These are phyloP conservation scores for Sarocladiaceae sp. DNA, from an alignment of 2,329 filamentous ascomycete species.

Conservation along the genomic window DNA sequence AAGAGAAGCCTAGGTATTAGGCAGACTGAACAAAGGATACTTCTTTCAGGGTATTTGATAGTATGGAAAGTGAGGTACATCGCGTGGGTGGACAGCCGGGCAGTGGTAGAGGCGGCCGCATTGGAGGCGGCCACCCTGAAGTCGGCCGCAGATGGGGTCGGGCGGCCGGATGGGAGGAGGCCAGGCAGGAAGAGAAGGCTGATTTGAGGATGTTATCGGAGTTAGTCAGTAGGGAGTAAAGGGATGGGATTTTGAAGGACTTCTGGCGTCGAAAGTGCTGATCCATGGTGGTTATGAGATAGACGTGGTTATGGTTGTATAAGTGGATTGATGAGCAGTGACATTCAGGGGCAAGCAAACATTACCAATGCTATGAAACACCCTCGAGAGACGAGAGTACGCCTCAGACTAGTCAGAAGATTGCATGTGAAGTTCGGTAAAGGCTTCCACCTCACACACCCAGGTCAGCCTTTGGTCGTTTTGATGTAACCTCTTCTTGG, in stretches of 20 bases:
- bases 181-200: constrained; percentile 4
- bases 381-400: too few relatives aligned
- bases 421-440: too few relatives aligned
- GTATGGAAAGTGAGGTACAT: neutral
- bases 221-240: too few relatives aligned
- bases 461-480: too few relatives aligned
- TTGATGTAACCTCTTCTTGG: too few relatives aligned
- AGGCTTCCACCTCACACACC: too few relatives aligned
- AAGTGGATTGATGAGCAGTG: neutral
- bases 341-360: neutral
- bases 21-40: neutral
- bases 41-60: neutral
- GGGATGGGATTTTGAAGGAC: too few relatives aligned
- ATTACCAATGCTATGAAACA: neutral
- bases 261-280: too few relatives aligned
- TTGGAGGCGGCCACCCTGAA: neutral
- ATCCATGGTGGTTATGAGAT: neutral
- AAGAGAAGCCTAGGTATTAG: neutral
- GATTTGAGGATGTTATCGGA: neutral
- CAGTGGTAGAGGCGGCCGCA: neutral
- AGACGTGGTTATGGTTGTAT: neutral
- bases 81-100: neutral
- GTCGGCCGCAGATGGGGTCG: neutral
- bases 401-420: too few relatives aligned
- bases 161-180: constrained; percentile 2